Conservation (phyloP, 257 asterid species). For the Solanum phureja region DNA sequence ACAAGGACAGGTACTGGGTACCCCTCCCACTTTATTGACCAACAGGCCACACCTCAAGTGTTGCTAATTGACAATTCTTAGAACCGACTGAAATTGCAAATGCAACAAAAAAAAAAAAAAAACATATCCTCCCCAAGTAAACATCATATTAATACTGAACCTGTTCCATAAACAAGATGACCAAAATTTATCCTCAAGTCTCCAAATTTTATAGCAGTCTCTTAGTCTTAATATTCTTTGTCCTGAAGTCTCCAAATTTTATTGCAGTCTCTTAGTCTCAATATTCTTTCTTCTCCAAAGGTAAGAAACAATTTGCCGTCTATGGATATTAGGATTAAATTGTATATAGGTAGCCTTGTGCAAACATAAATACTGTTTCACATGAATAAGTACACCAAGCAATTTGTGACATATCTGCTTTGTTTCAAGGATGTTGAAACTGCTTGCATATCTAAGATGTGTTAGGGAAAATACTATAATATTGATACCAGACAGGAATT, state of each 20-base stretch:
- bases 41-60: not conserved
- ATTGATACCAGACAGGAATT: not conserved
- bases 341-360: too few relatives aligned
- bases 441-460: too few relatives aligned
- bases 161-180: not conserved
- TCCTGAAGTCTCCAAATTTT: not conserved
- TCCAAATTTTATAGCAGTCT: not conserved
- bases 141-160: not conserved
- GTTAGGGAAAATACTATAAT: not conserved
- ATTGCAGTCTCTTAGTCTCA: not conserved
- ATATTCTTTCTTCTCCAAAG: not conserved
- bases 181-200: not conserved
- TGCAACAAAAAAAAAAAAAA: too few relatives aligned
- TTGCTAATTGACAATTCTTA: not conserved
- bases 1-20: not conserved
- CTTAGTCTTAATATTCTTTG: not conserved
- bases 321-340: too few relatives aligned
- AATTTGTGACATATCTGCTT: too few relatives aligned
- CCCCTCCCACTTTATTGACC: not conserved
- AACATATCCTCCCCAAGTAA: not conserved
- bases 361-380: too few relatives aligned
- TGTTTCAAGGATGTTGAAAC: too few relatives aligned
- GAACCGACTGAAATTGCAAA: not conserved
- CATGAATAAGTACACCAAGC: too few relatives aligned
- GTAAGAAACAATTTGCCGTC: not conserved